Conservation (phyloP, 2,329 filamentous ascomycete genomes). For the Cladophialophora chaetospira region DNA sequence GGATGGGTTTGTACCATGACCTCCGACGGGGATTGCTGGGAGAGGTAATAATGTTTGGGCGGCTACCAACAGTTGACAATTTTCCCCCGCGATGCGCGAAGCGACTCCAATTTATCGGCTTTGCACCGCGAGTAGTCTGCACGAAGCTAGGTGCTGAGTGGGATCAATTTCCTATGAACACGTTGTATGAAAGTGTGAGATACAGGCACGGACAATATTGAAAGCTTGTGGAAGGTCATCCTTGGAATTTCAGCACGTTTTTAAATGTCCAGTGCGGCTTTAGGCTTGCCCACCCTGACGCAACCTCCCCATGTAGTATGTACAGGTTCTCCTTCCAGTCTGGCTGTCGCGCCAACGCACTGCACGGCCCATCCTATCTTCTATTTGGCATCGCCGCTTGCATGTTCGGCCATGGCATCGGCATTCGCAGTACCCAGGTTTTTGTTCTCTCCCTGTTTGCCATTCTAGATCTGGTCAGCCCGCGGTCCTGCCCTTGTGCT, state of each 20-base stretch:
- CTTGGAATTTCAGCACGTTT: not conserved
- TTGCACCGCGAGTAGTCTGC: no score
- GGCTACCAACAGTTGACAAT: no score
- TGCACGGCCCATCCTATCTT: slow-evolving; percentile 27
- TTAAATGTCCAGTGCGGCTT: slow-evolving; percentile 7
- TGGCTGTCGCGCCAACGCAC: slow-evolving; percentile 12
- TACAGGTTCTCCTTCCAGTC: slow-evolving; percentile 24
- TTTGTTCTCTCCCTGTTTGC: slow-evolving; percentile 89
- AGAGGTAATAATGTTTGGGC: not conserved
- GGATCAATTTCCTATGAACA: no score
- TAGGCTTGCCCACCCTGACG: not conserved
- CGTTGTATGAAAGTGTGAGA: not conserved
- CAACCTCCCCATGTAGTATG: slow-evolving; percentile 6
- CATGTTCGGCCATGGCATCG: slow-evolving; percentile 49
- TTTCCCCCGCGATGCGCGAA: no score
- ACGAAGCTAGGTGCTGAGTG: no score
- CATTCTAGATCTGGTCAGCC: slow-evolving; percentile 64
- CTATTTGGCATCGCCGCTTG: slow-evolving; percentile 48
- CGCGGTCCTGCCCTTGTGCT: not conserved
- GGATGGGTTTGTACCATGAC: slow-evolving; percentile 26
- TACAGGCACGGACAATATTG: not conserved
- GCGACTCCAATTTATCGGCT: no score
- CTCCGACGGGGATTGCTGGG: not conserved
- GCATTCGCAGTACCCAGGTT: slow-evolving; percentile 63
- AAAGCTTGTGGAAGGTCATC: not conserved